Evolutionary conservation across 2,329 filamentous ascomycete genomes (phyloP).

Genomic region (Penicillium sp.): DNA sequence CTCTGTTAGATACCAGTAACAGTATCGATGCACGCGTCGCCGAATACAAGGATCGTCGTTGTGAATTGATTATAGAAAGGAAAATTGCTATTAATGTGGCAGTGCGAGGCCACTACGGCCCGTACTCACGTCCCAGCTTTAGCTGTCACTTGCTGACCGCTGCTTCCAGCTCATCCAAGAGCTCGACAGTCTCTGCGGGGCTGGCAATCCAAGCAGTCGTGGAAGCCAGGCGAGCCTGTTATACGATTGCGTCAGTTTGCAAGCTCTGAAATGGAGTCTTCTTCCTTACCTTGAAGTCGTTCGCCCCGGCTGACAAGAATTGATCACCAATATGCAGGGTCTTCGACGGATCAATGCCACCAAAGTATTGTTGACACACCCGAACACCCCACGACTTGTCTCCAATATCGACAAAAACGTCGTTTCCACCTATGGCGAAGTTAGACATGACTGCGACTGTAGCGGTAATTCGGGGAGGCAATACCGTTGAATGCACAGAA

Average conservation of each 20-base stretch:
- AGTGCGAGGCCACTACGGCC: background rate
- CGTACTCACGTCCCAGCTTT: background rate
- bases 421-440: conserved; percentile 65
- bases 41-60: background rate
- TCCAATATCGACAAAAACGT: conserved; percentile 97
- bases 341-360: conserved; percentile 68
- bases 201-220: conserved; percentile 97
- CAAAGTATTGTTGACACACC: conserved; percentile 89
- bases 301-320: conserved; percentile 90
- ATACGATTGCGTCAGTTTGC: background rate
- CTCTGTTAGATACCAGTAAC: too few species aligned
- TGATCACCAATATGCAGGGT: conserved; percentile 95
- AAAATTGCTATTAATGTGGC: too few species aligned
- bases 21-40: background rate
- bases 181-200: conserved; percentile 81
- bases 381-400: conserved; percentile 96
- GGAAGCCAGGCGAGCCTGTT: conserved; percentile 73
- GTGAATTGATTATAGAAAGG: background rate
- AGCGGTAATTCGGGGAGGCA: background rate
- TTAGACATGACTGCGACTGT: background rate
- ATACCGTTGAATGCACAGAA: conserved; percentile 94
- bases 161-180: conserved; percentile 71
- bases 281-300: conserved; percentile 81
- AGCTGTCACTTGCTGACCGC: conserved; percentile 1
- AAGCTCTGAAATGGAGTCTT: background rate